Evolutionary conservation across 208 protist genomes (phyloP), one percentile per base, ranked within the genome.

Genomic region (Angomonas deanei): DNA sequence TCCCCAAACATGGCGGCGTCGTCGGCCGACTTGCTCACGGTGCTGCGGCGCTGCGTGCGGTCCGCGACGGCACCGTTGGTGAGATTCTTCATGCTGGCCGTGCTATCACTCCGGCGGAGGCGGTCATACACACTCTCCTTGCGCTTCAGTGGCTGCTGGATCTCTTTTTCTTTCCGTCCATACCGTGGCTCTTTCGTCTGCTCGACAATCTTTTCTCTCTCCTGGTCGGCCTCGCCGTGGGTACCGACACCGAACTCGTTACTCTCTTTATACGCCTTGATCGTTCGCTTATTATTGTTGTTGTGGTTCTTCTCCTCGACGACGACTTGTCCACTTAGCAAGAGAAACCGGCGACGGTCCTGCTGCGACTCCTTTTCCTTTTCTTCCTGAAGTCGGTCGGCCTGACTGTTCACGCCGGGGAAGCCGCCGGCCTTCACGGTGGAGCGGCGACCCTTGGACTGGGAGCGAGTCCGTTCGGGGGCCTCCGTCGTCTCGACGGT

Each of bases 81-180:
- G 10, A 24, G 21, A 24, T n/a, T 53, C 47, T 53, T 26, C 47
- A 24, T 53, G n/a, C 21, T 15, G 8, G 21, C 11, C 47, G 19
- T 11, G n/a, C n/a, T 53, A 15, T 15, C 11, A 24, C 47, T 53
- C 47, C 21, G 47, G 23, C 47, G 47, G 8, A 53, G 47, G 23
- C 47, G 47, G 47, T 53, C 47, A 24, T 28, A 53, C 5, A 53
- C 47, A n/a, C 47, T 53, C 23, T 53, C 47, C 47, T 42, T 42
- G 11, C 47, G 47, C 47, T 53, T 53, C n/a, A 15, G 47, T 26
- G 21, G 11, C 23, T 15, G 47, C 11, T 8, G n/a, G n/a, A 53
- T 26, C 47, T 53, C 47, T 6, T 26, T 26, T 26, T 53, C 47
- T n/a, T 53, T 53, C 8, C 47, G 11, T 5, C 47, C 21, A n/a